These are phyloP conservation scores for Ceratocystiopsis minuta DNA, from an alignment of 2,329 filamentous ascomycete species.

Conservation along the genomic window DNA sequence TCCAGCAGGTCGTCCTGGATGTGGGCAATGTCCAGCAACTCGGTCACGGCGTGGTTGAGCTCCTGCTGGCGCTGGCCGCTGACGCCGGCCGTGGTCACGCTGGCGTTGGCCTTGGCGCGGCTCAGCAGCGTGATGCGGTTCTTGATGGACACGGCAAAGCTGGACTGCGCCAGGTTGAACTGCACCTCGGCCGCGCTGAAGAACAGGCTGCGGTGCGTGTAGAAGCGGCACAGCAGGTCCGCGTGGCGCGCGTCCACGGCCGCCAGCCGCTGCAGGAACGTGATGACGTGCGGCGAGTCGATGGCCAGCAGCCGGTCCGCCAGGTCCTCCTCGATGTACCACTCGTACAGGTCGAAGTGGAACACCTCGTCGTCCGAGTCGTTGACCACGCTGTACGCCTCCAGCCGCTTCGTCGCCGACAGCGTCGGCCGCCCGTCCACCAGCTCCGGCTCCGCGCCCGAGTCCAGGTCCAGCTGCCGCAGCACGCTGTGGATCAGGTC, in stretches of 20 bases:
- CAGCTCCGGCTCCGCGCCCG: conserved; percentile 48
- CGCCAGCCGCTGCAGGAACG: conserved; percentile 66
- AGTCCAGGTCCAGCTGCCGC: conserved; percentile 54
- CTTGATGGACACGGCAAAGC: conserved; percentile 62
- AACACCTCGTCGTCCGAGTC: conserved; percentile 83
- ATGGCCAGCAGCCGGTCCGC: conserved; percentile 72
- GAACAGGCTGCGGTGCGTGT: conserved; percentile 66
- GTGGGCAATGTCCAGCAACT: conserved; percentile 78
- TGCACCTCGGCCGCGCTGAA: conserved; percentile 82
- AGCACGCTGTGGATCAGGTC: conserved; percentile 74
- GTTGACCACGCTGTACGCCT: conserved; percentile 84
- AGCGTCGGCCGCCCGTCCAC: conserved; percentile 64
- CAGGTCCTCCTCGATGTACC: conserved; percentile 79
- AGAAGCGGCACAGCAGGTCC: conserved; percentile 84
- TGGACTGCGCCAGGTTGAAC: conserved; percentile 63
- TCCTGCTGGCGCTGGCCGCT: conserved; percentile 68
- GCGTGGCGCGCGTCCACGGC: conserved; percentile 57
- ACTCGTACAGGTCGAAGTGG: conserved; percentile 91
- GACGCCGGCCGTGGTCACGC: conserved; percentile 59
- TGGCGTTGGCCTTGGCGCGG: conserved; percentile 80
- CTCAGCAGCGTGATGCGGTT: conserved; percentile 79
- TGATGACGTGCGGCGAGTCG: conserved; percentile 68
- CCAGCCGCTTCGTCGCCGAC: conserved; percentile 59
- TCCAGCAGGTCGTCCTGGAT: conserved; percentile 86
- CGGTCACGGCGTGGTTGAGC: conserved; percentile 66